Percentiles rank a stretch among this genome's conserved stretches.
phyloP scores from a whole-genome alignment of 495 filamentous ascomycete genomes.

The Xylaria nigripes region DNA sequence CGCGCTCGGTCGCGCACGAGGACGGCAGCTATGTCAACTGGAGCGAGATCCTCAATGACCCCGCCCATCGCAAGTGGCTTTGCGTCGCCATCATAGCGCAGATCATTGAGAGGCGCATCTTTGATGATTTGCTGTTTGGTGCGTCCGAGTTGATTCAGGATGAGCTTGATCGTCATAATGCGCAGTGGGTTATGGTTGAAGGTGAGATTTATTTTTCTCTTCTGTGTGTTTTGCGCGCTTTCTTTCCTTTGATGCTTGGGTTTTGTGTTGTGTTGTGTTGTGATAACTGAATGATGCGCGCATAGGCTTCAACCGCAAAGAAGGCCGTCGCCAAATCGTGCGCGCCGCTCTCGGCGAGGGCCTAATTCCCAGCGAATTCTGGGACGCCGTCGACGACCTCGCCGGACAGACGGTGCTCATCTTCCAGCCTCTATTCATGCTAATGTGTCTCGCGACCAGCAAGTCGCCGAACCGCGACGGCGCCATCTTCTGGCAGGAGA shows the following conservation, averaged over 20 bases:
- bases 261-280: too few species aligned
- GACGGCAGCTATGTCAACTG: slow-evolving; percentile 31
- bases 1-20: slow-evolving; percentile 28
- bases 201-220: slow-evolving; percentile 24
- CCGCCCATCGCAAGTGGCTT: slow-evolving; percentile 30
- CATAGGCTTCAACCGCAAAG: slow-evolving; percentile 40
- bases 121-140: slow-evolving; percentile 39
- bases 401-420: slow-evolving; percentile 32
- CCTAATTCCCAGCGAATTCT: slow-evolving; percentile 35
- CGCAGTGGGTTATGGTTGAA: slow-evolving; percentile 26
- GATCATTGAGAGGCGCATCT: slow-evolving; percentile 36
- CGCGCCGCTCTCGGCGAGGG: slow-evolving; percentile 18
- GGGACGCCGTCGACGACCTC: slow-evolving; percentile 31
- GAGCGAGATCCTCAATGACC: slow-evolving; percentile 31
- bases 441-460: slow-evolving; percentile 24
- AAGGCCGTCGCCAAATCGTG: slow-evolving; percentile 23
- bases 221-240: too few species aligned
- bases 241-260: too few species aligned
- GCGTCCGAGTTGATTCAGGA: slow-evolving; percentile 18
- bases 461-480: slow-evolving; percentile 7
- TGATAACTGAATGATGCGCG: too few species aligned
- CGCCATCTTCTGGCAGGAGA: slow-evolving; percentile 31
- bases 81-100: slow-evolving; percentile 34
- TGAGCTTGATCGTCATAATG: slow-evolving; percentile 31
- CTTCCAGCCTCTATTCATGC: slow-evolving; percentile 33